Percentiles rank a stretch among this genome's conserved stretches.
phyloP scores from a whole-genome alignment of 2,329 filamentous ascomycete genomes.

The Neonectria ditissima region DNA sequence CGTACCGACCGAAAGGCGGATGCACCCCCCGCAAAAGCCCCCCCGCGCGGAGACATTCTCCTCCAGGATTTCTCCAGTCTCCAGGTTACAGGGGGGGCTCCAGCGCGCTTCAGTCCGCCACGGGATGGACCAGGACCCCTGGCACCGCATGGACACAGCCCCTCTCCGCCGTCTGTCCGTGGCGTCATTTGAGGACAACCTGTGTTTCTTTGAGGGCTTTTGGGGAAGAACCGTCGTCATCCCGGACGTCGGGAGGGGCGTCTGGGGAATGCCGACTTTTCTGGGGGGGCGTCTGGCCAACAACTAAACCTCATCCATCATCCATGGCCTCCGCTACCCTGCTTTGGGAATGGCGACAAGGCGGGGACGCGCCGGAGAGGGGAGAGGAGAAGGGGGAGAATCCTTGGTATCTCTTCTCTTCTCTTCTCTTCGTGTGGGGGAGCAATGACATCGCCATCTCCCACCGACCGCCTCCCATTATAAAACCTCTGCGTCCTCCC shows the following conservation, averaged over 20 bases:
- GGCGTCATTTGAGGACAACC: conserved; percentile 3
- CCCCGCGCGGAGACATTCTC: not conserved
- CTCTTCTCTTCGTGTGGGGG: conserved; percentile 9
- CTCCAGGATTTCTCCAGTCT: conserved; percentile 8
- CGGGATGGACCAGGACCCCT: not conserved
- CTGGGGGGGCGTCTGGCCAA: conserved; percentile 9
- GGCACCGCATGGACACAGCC: too few species aligned
- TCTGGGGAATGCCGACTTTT: conserved; percentile 24
- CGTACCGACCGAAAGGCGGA: conserved; percentile 18
- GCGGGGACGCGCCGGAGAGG: not conserved
- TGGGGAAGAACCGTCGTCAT: too few species aligned
- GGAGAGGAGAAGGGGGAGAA: conserved; percentile 3
- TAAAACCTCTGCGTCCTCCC: conserved; percentile 20
- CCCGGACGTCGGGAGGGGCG: conserved; percentile 19
- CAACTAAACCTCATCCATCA: not conserved
- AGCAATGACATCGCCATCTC: conserved; percentile 22
- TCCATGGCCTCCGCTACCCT: not conserved
- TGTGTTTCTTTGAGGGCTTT: not conserved
- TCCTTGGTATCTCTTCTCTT: not conserved
- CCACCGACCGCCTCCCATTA: not conserved
- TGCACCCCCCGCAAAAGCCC: conserved; percentile 18
- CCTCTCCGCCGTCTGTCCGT: not conserved
- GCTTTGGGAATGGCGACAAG: conserved; percentile 16
- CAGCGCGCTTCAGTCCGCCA: not conserved
- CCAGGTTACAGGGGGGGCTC: not conserved